Conservation (phyloP, 768 basidiomycete genomes). For the Tricholoma flavovirens region DNA sequence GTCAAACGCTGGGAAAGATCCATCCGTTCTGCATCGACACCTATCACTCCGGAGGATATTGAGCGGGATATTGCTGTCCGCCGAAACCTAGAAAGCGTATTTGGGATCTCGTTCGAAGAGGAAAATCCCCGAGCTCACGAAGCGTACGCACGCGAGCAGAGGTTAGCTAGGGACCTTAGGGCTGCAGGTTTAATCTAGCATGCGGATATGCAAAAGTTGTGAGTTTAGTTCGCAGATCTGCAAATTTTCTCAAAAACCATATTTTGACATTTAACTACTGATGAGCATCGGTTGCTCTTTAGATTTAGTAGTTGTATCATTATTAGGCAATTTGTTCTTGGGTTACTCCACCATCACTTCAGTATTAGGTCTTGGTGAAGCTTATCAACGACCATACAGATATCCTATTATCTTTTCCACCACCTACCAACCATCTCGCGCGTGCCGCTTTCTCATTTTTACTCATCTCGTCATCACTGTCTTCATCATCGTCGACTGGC, state of each 20-base stretch:
- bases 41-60: conserved; percentile 39
- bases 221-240: neutral
- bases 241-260: neutral
- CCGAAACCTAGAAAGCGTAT: conserved; percentile 44
- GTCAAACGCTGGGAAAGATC: conserved; percentile 81
- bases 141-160: conserved; percentile 32
- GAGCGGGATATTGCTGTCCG: conserved; percentile 48
- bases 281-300: neutral
- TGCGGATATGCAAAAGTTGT: neutral
- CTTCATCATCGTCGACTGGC: conserved; percentile 18
- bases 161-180: conserved; percentile 43
- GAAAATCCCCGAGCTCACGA: conserved; percentile 25
- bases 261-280: neutral
- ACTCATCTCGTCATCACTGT: conserved; percentile 51
- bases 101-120: conserved; percentile 40
- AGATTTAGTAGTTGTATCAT: neutral
- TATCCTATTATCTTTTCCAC: conserved; percentile 63
- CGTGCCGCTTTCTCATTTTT: conserved; percentile 38
- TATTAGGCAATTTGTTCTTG: neutral
- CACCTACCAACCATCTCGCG: conserved; percentile 58
- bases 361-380: conserved; percentile 32
- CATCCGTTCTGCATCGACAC: conserved; percentile 41
- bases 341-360: neutral
- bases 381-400: conserved; percentile 66
- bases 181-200: conserved; percentile 38